Conservation (phyloP, 2,329 filamentous ascomycete genomes). For the Fusarium tupiense region DNA sequence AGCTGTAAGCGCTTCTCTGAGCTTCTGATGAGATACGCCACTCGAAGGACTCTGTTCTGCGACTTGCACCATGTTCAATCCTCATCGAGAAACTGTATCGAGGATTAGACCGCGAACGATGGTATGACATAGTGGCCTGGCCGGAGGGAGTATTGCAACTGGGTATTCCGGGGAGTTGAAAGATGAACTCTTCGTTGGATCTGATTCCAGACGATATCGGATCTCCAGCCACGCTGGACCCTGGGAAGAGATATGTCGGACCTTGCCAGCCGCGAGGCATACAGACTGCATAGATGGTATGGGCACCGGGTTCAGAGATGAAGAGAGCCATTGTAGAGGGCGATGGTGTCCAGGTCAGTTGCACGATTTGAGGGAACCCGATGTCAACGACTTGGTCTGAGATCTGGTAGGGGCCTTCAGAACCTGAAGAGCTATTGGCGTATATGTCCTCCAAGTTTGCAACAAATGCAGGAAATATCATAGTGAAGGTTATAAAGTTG, state of each 20-base stretch:
- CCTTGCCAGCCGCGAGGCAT: constrained; percentile 27
- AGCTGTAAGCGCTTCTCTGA: neutral
- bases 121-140: constrained; percentile 7
- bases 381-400: constrained; percentile 17
- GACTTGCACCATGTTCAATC: neutral
- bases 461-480: constrained; percentile 27
- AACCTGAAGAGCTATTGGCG: neutral
- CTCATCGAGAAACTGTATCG: constrained; percentile 25
- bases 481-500: neutral
- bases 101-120: neutral
- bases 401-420: neutral
- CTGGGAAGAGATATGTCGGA: constrained; percentile 1
- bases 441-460: neutral
- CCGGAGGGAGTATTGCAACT: constrained; percentile 1
- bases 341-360: constrained; percentile 25
- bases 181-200: neutral
- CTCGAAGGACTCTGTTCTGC: constrained; percentile 19
- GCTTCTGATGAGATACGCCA: constrained; percentile 16
- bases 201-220: constrained; percentile 4
- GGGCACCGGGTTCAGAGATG: neutral
- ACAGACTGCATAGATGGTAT: constrained; percentile 3
- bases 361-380: constrained; percentile 27
- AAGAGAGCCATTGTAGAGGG: constrained; percentile 13
- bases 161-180: constrained; percentile 19
- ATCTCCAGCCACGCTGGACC: neutral